A percentile compares a stretch with the other conserved stretches of the same genome.
phyloP scores from a whole-genome alignment of 164 flowering plant species.

The Annona cherimola region DNA sequence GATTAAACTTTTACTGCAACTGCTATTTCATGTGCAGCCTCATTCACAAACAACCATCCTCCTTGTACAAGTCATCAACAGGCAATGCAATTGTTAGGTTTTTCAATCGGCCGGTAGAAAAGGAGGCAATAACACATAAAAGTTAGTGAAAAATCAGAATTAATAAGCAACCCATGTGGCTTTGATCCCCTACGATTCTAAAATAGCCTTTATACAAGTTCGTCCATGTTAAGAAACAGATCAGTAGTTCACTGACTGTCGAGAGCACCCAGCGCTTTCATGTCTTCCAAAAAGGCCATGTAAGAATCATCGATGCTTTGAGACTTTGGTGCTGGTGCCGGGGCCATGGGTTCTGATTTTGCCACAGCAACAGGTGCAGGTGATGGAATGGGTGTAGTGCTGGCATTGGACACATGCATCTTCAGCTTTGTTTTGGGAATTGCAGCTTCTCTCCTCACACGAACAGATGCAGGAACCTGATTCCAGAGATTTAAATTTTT shows the following conservation, averaged over 20 bases:
- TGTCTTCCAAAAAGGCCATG: conserved; percentile 89
- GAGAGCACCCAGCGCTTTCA: conserved; percentile 97
- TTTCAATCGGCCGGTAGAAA: not conserved
- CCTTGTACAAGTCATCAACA: not conserved
- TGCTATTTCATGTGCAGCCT: too few species aligned
- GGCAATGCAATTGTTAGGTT: not conserved
- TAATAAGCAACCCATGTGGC: not conserved
- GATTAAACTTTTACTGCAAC: too few species aligned
- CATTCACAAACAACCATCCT: too few species aligned
- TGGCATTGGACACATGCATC: conserved; percentile 23
- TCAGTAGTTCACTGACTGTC: conserved; percentile 34
- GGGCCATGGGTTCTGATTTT: conserved; percentile 32
- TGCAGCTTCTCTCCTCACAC: conserved; percentile 87
- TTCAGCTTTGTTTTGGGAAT: conserved; percentile 68
- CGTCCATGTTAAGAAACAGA: not conserved
- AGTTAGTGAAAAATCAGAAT: not conserved
- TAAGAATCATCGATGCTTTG: conserved; percentile 93
- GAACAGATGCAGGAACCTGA: conserved; percentile 97
- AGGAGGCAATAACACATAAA: not conserved
- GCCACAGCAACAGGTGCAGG: conserved; percentile 27
- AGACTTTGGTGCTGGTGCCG: conserved; percentile 50
- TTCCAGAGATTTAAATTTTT: not conserved
- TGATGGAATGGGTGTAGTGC: conserved; percentile 29
- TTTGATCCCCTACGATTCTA: not conserved
- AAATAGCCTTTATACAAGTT: not conserved